Base-by-base conservation (phyloP, 345 rosid species). In the Camelina laxa region DNA sequence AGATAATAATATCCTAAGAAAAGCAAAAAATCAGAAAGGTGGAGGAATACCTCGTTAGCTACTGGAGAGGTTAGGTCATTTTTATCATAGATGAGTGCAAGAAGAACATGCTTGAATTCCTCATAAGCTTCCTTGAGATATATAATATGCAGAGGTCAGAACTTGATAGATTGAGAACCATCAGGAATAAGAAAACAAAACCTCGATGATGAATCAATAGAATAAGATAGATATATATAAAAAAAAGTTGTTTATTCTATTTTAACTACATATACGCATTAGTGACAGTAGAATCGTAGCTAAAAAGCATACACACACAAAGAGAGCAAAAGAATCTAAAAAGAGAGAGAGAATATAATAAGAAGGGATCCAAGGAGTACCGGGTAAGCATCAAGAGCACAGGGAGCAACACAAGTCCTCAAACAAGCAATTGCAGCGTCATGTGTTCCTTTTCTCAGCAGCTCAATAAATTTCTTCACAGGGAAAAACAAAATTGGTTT, bases 371-470 rank as follows among this genome's bases (percentile, higher is more conserved):
- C 35, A 33, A 22, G 16, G 19, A 56, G 17, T 81, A 94, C 97
- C 82, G 97, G 97, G 82, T 94, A 94, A 21, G 97, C 98, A 80
- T 91, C 89, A 65, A 94, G 96, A 69, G 98, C 98, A 84, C 89
- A 94, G 4, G 98, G 98, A 63, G 97, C 97, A 73, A 94, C 91
- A 74, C 73, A 82, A 16, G 84, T 91, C 84, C 97, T 87, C 74
- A 87, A 80, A 86, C 91, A 91, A 68, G 61, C 71, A 80, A 94
- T 88, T 12, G 97, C 97, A 56, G 85, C 83, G 77, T 91, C 88
- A 5, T 67, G 45, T 3, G 88, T 87, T 67, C 97, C 97, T 83
- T 77, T 85, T 79, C 97, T 85, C 84, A 94, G 66, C 45, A 94
- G 78, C 86, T 94, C 98, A 72, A 94, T 86, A 80, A 91, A 91